A percentile compares a stretch with the other conserved stretches of the same genome.
Evolutionary conservation across 768 basidiomycete genomes (phyloP).

Genomic region (Pleurotus salmoneostramineus): DNA sequence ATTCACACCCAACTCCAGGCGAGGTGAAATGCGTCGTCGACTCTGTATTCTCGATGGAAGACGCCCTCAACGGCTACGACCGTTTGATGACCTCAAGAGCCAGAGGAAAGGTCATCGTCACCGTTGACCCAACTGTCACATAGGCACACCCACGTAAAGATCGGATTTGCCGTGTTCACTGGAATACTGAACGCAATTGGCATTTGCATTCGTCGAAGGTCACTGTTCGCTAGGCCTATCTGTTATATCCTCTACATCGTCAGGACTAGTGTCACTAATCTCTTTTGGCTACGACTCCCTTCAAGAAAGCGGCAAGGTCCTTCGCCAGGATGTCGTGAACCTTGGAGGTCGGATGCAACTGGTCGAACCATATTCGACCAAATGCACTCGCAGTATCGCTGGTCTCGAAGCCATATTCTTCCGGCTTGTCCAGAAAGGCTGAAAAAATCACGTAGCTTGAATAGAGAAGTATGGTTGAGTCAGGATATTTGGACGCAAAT

Average conservation of each 20-base stretch:
- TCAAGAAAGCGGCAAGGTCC: slow-evolving; percentile 37
- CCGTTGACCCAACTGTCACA: not conserved
- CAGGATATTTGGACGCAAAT: slow-evolving; percentile 38
- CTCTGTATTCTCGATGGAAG: slow-evolving; percentile 33
- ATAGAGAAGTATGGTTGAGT: slow-evolving; percentile 44
- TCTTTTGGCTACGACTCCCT: not conserved
- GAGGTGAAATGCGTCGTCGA: slow-evolving; percentile 44
- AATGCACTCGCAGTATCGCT: slow-evolving; percentile 23
- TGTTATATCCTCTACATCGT: no score
- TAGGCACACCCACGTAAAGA: not conserved
- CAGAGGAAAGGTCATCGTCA: slow-evolving; percentile 51
- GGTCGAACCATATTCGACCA: slow-evolving; percentile 48
- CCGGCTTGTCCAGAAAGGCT: slow-evolving; percentile 42
- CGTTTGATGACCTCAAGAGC: slow-evolving; percentile 41
- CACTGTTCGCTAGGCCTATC: no score
- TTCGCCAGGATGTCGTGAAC: slow-evolving; percentile 46
- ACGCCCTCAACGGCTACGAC: slow-evolving; percentile 47
- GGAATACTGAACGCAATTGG: no score
- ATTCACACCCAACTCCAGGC: slow-evolving; percentile 17
- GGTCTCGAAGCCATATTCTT: slow-evolving; percentile 30
- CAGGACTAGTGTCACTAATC: not conserved
- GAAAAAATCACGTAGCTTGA: slow-evolving; percentile 45
- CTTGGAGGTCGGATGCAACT: slow-evolving; percentile 47
- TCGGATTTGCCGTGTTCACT: no score
- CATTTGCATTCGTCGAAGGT: no score